Evolutionary conservation across 2,329 filamentous ascomycete genomes (phyloP).

Genomic region (Amylocarpus encephaloides): DNA sequence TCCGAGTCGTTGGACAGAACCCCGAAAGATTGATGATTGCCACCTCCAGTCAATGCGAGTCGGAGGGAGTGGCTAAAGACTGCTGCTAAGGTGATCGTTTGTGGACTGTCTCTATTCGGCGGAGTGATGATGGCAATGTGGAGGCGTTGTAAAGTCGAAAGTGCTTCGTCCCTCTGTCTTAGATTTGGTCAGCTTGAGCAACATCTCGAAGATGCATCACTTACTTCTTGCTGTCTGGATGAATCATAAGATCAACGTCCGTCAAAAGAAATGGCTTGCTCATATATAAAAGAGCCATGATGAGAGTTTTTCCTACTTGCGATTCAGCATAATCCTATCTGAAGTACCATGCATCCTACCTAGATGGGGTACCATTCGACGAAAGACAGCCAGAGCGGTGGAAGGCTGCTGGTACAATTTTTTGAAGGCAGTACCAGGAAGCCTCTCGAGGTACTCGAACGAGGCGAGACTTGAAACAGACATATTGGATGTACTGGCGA

Average conservation of each 20-base stretch:
- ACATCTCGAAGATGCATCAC: conserved; percentile 12
- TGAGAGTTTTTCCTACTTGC: conserved; percentile 75
- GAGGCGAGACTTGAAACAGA: conserved; percentile 49
- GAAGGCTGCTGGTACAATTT: conserved; percentile 94
- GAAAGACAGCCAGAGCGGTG: conserved; percentile 89
- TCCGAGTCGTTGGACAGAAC: conserved; percentile 66
- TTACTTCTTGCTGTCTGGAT: conserved; percentile 55
- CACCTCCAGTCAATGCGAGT: conserved; percentile 80
- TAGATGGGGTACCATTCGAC: conserved; percentile 90
- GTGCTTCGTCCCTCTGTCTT: conserved; percentile 75
- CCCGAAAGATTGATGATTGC: conserved; percentile 82
- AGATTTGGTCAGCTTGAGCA: conserved; percentile 13
- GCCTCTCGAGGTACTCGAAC: conserved; percentile 88
- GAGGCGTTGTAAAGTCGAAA: conserved; percentile 75
- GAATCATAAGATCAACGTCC: conserved; percentile 83
- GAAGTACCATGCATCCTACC: conserved; percentile 45
- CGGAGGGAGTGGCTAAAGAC: conserved; percentile 81
- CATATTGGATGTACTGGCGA: conserved; percentile 24
- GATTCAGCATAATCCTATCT: conserved; percentile 14
- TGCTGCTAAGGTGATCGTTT: conserved; percentile 69
- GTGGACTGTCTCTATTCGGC: conserved; percentile 54
- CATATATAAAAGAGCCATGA: conserved; percentile 93
- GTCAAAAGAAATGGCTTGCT: conserved; percentile 70
- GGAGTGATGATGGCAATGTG: conserved; percentile 71
- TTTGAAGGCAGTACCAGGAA: conserved; percentile 82